Conservation (phyloP, 306 rosid genomes). For the Rosa persica region DNA sequence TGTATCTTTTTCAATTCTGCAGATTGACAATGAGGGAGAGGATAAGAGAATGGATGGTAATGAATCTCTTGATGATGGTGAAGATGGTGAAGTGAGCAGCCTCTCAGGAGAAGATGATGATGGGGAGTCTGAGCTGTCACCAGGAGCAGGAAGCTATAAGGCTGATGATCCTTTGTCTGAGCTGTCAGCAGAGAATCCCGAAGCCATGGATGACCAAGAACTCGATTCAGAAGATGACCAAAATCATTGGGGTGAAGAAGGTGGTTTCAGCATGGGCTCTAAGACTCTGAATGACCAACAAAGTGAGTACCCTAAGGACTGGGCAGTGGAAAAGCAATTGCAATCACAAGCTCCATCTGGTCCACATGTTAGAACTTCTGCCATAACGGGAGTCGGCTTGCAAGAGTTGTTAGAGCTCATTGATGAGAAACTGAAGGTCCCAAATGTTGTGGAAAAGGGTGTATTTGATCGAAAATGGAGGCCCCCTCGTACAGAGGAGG, state of each 20-base stretch:
- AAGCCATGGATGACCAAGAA: conserved; percentile 41
- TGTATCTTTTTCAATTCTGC: conserved; percentile 24
- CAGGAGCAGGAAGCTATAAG: conserved; percentile 16
- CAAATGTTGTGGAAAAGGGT: conserved; percentile 47
- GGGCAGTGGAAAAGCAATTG: conserved; percentile 22
- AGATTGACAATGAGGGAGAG: conserved; percentile 76
- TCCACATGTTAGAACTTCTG: conserved; percentile 76
- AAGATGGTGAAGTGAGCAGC: conserved; percentile 36
- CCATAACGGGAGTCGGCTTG: conserved; percentile 74
- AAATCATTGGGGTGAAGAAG: conserved; percentile 39
- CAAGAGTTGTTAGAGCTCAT: conserved; percentile 73
- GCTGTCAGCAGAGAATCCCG: conserved; percentile 25
- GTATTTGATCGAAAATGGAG: conserved; percentile 73
- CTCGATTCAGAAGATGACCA: conserved; percentile 41
- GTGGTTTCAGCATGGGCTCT: conserved; percentile 26
- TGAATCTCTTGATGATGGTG: conserved; percentile 37
- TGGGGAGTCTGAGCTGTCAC: conserved; percentile 15
- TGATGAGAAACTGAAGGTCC: conserved; percentile 58
- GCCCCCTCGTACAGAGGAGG: conserved; percentile 55
- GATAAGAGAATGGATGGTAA: conserved; percentile 46
- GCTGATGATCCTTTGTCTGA: conserved; percentile 23
- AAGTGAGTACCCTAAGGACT: conserved; percentile 27
- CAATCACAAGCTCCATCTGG: conserved; percentile 33
- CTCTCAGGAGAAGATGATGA: conserved; percentile 35
- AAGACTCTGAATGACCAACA: conserved; percentile 26